Evolutionary conservation across 495 filamentous ascomycete genomes (phyloP).

Genomic region (Beverwykella pulmonaria): DNA sequence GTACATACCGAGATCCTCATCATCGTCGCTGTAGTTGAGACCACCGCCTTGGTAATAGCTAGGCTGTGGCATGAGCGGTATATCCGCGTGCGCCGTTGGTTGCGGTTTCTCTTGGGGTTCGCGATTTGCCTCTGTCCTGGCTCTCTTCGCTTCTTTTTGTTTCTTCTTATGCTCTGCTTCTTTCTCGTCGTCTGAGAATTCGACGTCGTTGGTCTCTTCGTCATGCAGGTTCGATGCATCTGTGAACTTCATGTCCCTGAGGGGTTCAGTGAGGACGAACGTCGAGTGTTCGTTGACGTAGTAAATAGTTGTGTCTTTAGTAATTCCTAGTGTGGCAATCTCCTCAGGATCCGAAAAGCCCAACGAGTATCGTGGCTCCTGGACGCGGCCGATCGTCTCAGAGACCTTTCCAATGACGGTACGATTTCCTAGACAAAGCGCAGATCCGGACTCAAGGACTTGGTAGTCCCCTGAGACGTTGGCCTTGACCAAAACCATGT

Average conservation of each 20-base stretch:
- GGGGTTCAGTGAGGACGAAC: slow-evolving; percentile 79
- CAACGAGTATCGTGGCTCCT: slow-evolving; percentile 79
- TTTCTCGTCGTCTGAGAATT: slow-evolving; percentile 95
- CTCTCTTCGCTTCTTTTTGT: slow-evolving; percentile 49
- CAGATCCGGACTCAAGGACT: slow-evolving; percentile 79
- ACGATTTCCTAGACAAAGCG: slow-evolving; percentile 78
- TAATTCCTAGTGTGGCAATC: slow-evolving; percentile 65
- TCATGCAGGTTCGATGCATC: slow-evolving; percentile 94
- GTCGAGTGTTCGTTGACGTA: slow-evolving; percentile 75
- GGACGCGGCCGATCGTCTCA: slow-evolving; percentile 80
- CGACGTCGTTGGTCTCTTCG: slow-evolving; percentile 88
- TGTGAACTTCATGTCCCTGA: slow-evolving; percentile 76
- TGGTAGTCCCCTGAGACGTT: slow-evolving; percentile 76
- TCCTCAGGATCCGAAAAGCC: slow-evolving; percentile 67
- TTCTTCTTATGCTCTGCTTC: slow-evolving; percentile 76
- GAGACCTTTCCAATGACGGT: slow-evolving; percentile 74
- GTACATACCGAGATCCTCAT: slow-evolving; percentile 41
- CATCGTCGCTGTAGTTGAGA: slow-evolving; percentile 36
- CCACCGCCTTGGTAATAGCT: slow-evolving; percentile 25
- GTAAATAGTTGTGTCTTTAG: slow-evolving; percentile 66
- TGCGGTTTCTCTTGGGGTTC: neutral
- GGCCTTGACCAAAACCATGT: slow-evolving; percentile 75
- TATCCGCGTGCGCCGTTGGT: slow-evolving; percentile 1
- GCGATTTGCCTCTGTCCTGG: slow-evolving; percentile 15
- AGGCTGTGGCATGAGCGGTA: neutral